Conservation (phyloP, 225 moss, liverwort and hornwort species). For the Bryum argenteum region DNA sequence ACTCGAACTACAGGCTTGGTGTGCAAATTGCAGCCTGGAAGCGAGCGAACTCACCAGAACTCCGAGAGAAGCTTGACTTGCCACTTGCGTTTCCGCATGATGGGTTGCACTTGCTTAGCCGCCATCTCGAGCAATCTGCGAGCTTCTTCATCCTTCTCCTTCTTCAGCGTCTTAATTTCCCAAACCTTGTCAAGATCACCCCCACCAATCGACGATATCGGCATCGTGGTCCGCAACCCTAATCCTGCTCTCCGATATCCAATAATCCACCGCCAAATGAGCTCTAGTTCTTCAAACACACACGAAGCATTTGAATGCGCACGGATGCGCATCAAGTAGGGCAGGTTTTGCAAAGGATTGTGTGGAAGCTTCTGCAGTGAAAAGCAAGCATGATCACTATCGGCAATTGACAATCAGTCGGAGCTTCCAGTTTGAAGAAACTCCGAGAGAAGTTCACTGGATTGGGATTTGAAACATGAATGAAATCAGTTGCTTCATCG, state of each 20-base stretch:
- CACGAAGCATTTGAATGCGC: background rate
- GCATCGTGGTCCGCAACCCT: slow-evolving; percentile 49
- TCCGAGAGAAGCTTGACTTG: slow-evolving; percentile 87
- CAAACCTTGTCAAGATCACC: slow-evolving; percentile 88
- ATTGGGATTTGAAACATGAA: slow-evolving; percentile 24
- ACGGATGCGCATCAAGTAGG: background rate
- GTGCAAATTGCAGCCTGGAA: background rate
- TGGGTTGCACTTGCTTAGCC: slow-evolving; percentile 96
- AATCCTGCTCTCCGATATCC: background rate
- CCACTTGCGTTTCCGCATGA: slow-evolving; percentile 98
- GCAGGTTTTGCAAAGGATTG: background rate
- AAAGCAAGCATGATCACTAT: slow-evolving; percentile 15
- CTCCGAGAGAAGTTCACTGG: background rate
- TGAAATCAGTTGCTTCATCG: slow-evolving; percentile 4
- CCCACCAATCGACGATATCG: slow-evolving; percentile 73
- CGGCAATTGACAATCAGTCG: background rate
- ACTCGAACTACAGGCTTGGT: background rate
- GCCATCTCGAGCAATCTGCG: slow-evolving; percentile 90
- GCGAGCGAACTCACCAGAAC: slow-evolving; percentile 61
- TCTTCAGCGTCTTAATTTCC: slow-evolving; percentile 87
- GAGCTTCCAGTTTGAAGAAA: background rate
- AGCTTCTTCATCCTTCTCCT: slow-evolving; percentile 73
- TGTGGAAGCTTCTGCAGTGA: slow-evolving; percentile 27
- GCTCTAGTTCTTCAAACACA: background rate
- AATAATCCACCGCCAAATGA: background rate